Evolutionary conservation across 345 rosid species (phyloP), one percentile per base, ranked within the genome.

Genomic region (Litchi chinensis): DNA sequence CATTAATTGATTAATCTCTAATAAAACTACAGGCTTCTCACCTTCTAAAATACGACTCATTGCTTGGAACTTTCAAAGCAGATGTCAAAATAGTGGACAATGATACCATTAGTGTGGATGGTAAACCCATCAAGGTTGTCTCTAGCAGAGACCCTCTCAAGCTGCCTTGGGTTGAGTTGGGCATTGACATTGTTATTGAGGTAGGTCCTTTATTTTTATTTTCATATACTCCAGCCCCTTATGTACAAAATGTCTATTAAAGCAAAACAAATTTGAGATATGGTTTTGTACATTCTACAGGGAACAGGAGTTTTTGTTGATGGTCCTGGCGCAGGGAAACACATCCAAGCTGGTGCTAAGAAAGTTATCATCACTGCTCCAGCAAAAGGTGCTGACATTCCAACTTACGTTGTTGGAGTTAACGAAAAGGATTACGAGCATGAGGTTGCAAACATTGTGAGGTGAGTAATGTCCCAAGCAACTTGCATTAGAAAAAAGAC

Each of bases 251-350:
- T n/a, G 39, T 26, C 44, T 52, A 18, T 13, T 19, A 62, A 2
- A 39, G 68, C n/a, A 67, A 60, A 37, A 46, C 52, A 46, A 13
- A 22, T 16, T 28, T 63, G 50, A 59, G 18, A 26, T 15, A 24
- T 46, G 63, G 24, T 71, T 71, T 37, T 32, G 1, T 70, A 16
- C 70, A 68, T 63, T 77, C 24, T 66, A 39, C 85, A 95, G 98
- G 98, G 98, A 72, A 96, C 98, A 15, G 98, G 99, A 91, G 99
- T 96, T 70, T 96, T 96, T 80, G 99, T 96, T n/a, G 98, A 94
- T 78, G 99, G 97, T 6, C 97, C 99, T 63, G 99, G 99, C 52
- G 99, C 99, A 65, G 98, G 99, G 48, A 96, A 96, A 85, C 99
- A 94, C 76, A 90, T 96, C 74, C 99, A 96, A 87, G 99, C 99